Evolutionary conservation across 2,329 filamentous ascomycete species (phyloP), one percentile per base, ranked within the genome.

Genomic region (Cordyceps farinosa): DNA sequence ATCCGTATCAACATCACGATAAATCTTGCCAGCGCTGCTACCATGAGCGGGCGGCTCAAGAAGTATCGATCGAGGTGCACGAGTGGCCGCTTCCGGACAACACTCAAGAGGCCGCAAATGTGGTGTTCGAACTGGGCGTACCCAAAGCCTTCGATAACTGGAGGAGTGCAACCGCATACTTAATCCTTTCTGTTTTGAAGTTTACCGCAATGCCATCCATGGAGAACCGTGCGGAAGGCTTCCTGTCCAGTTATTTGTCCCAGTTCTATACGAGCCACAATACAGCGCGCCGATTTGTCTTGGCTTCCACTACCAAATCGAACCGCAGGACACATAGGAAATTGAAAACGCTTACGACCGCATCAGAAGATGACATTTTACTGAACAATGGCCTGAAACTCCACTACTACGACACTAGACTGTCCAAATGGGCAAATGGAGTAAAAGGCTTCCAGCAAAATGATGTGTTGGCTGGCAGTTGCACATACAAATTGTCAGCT

Each of bases 281-380:
- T 1, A 38, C 3, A n/a, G 6, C 2, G 7, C 11, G 32, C 9
- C 42, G 45, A 5, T 51, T 44, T 29, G 47, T n/a, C 17, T 17
- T 63, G 53, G n/a, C n/a, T 45, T 63, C 61, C 8, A 51, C 38
- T 6, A 63, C 61, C 13, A 63, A 63, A 30, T 51, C 61, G 1
- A 29, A 63, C 36, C 10, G 15, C 5, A 27, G 22, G 3, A 52
- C 61, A 6, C 61, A 63, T 38, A 36, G 61, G 5, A 44, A 52
- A 1, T 8, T 29, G 3, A 32, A 52, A 30, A 1, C 15, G 2
- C 34, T 63, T 5, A 11, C 5, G 11, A 63, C 53, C 17, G 40
- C 61, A 17, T 34, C 53, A 1, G 61, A 57, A 27, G 30, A n/a
- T 7, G 15, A 40, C n/a, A n/a, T 63, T 1, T 32, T 57, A 3